Evolutionary conservation across 345 rosid genomes (phyloP).

Genomic region (Camelina neglecta): DNA sequence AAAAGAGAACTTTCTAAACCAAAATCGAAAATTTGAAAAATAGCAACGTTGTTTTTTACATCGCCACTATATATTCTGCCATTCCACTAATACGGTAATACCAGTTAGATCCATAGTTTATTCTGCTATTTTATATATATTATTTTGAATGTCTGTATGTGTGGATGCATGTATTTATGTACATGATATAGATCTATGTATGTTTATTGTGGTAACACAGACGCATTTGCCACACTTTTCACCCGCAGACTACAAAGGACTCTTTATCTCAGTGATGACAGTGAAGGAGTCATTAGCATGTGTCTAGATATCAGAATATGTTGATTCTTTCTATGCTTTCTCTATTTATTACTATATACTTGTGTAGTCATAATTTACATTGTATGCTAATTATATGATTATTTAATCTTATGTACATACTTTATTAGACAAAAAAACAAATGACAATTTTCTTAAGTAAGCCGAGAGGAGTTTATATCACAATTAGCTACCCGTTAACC

Average conservation of each 20-base stretch:
- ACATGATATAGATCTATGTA: background rate
- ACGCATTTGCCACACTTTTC: constrained; percentile 39
- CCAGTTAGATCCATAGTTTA: background rate
- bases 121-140: background rate
- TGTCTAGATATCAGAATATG: constrained; percentile 39
- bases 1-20: background rate
- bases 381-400: constrained; percentile 1
- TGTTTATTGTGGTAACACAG: constrained; percentile 26
- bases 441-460: constrained; percentile 10
- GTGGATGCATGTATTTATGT: constrained; percentile 9
- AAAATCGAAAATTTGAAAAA: background rate
- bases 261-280: constrained; percentile 41
- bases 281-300: constrained; percentile 48
- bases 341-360: background rate
- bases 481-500: constrained; percentile 20
- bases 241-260: constrained; percentile 33
- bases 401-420: constrained; percentile 28
- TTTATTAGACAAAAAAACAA: constrained; percentile 17
- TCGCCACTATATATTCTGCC: background rate
- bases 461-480: constrained; percentile 26
- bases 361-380: background rate
- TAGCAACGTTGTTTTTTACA: background rate
- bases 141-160: constrained; percentile 7
- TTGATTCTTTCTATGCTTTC: constrained; percentile 42
- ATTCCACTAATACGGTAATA: background rate